A percentile compares a stretch with the other conserved stretches of the same genome.
Conservation (phyloP, 2,329 filamentous ascomycete species). For the Phialophora chinensis region DNA sequence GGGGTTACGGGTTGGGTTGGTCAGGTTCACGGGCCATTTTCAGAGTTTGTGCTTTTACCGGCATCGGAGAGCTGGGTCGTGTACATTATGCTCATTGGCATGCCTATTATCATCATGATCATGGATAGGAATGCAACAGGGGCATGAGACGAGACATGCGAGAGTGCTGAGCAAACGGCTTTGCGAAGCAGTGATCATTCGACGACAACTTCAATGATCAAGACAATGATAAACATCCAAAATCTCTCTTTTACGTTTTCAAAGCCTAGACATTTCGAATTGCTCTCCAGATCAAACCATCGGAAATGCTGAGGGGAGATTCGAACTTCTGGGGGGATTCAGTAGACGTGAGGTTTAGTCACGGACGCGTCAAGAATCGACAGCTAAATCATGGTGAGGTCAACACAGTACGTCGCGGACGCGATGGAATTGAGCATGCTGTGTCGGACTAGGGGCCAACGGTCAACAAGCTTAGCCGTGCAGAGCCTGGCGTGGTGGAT, state of each 20-base stretch:
- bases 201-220: slow-evolving; percentile 35
- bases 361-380: background rate
- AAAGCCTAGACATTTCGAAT: background rate
- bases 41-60: slow-evolving; percentile 41
- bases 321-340: background rate
- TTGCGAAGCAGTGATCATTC: slow-evolving; percentile 40
- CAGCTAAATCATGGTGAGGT: background rate
- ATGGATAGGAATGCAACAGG: slow-evolving; percentile 39
- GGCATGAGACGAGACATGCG: slow-evolving; percentile 43
- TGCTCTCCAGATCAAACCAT: background rate
- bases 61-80: slow-evolving; percentile 57
- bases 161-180: slow-evolving; percentile 43
- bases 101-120: slow-evolving; percentile 42
- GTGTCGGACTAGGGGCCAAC: background rate
- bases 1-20: slow-evolving; percentile 69
- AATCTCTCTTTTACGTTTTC: background rate
- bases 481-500: background rate
- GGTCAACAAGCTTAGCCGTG: background rate
- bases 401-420: background rate
- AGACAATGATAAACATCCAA: slow-evolving; percentile 29
- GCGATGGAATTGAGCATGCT: background rate
- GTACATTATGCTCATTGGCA: slow-evolving; percentile 66
- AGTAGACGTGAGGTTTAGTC: background rate
- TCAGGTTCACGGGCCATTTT: slow-evolving; percentile 61
- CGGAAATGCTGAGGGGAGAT: background rate